Conservation (phyloP, 257 asterid species). For the Hygrophila difformis region DNA sequence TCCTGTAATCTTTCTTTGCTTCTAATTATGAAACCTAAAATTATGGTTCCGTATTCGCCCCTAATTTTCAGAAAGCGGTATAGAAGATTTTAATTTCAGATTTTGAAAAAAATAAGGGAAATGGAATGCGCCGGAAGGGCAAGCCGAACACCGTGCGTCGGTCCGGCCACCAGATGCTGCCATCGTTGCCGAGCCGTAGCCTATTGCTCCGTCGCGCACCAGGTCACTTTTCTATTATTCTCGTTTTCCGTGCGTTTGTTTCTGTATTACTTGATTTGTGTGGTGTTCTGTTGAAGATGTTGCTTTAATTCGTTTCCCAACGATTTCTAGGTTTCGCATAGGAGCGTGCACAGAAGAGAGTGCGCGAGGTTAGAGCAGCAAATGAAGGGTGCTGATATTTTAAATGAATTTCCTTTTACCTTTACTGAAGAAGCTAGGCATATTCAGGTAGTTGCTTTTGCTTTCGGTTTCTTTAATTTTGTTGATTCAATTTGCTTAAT, state of each 20-base stretch:
- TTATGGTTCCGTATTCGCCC: no score
- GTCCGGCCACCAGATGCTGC: slow-evolving; percentile 63
- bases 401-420: slow-evolving; percentile 69
- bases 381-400: slow-evolving; percentile 39
- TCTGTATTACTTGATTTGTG: not conserved
- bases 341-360: slow-evolving; percentile 63
- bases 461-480: slow-evolving; percentile 1
- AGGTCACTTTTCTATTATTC: slow-evolving; percentile 39
- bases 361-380: slow-evolving; percentile 66
- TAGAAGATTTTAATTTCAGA: no score
- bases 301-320: slow-evolving; percentile 1
- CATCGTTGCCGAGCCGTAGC: slow-evolving; percentile 71
- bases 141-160: slow-evolving; percentile 59
- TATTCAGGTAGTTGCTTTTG: slow-evolving; percentile 26
- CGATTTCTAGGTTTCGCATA: slow-evolving; percentile 49
- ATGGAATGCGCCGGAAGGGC: slow-evolving; percentile 96
- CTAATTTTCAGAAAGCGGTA: no score
- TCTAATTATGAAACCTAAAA: no score
- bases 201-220: slow-evolving; percentile 86
- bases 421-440: slow-evolving; percentile 40
- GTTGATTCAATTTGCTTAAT: slow-evolving; percentile 2
- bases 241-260: not conserved
- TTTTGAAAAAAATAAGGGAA: not conserved
- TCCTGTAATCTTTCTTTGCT: no score
- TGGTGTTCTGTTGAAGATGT: slow-evolving; percentile 1